Evolutionary conservation across 2,329 filamentous ascomycete species (phyloP), one percentile per base, ranked within the genome.

Genomic region (Aspergillus sp.): DNA sequence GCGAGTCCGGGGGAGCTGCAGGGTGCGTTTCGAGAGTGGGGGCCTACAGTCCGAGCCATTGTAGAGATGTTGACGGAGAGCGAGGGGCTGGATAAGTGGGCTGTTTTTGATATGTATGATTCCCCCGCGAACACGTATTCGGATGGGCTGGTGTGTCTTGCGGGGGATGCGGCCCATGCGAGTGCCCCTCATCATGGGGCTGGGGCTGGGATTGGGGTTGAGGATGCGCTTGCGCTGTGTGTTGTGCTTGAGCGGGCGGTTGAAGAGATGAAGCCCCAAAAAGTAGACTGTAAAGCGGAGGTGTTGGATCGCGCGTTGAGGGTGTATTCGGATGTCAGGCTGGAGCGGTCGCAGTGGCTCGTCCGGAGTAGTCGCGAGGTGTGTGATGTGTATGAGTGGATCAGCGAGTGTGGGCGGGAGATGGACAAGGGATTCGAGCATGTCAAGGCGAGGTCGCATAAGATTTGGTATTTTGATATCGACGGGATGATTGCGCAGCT

Each of bases 51-150:
- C 5, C 54, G 54, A 6, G 74, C 7, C 0, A 58, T 69, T 11
- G 60, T 70, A 13, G 56, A 66, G 71, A 68, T 85, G 25, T 77
- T 88, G 64, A 80, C 83, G 3, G 80, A 83, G 2, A 15, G 19
- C 7, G 28, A 49, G 15, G 63, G 74, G 51, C 70, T 82, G 8
- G 82, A 85, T 57, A 82, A 84, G 60, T 87, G 84, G 84, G 84
- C 80, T 2, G 76, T 87, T 3, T 87, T 85, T 71, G 84, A 86
- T 72, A 57, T 53, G 11, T 59, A 57, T 22, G 81, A 84, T 22
- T 71, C 78, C 7, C 83, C 83, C 0, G 79, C 79, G 15, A 76
- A 77, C 6, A 74, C 72, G 4, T 87, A 83, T 67, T 46, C 57
- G 7, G 11, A 11, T 1, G 58, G 60, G 0, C 28, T 60, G 6